Percentiles rank a stretch among this genome's conserved stretches.
Conservation (phyloP, 345 rosid species). For the Adansonia digitata region DNA sequence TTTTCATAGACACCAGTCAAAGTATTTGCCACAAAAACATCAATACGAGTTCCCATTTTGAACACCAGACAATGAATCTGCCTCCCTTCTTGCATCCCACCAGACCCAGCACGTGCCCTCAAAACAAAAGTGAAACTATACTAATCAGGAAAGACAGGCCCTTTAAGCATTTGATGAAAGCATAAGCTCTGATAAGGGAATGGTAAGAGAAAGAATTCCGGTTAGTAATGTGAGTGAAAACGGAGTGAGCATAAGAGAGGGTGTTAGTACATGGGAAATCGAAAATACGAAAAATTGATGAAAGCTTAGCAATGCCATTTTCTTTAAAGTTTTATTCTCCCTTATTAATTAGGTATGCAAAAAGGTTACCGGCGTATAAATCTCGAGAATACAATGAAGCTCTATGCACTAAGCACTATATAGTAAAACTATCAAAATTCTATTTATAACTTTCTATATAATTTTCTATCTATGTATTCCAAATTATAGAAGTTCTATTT, state of each 20-base stretch:
- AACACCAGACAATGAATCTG: constrained; percentile 35
- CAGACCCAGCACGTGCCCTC: constrained; percentile 40
- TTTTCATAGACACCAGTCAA: constrained; percentile 32
- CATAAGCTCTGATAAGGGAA: constrained; percentile 42
- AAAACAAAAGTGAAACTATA: constrained; percentile 40
- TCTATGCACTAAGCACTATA: no score
- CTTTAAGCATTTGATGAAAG: constrained; percentile 39
- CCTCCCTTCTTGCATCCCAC: constrained; percentile 37
- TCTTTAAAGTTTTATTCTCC: no score
- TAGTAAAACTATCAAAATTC: no score
- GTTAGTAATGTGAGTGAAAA: constrained; percentile 26
- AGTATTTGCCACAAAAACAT: constrained; percentile 36
- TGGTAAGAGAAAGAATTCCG: constrained; percentile 39
- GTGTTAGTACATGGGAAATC: no score
- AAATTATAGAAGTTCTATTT: no score
- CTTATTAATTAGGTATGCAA: no score
- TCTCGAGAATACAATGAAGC: no score
- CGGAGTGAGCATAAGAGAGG: constrained; percentile 39
- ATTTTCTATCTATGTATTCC: no score
- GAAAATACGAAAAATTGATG: no score
- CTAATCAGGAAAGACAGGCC: constrained; percentile 33
- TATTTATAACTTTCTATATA: no score
- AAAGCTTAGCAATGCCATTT: no score
- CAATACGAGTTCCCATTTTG: constrained; percentile 29
- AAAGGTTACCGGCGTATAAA: no score